phyloP scores from a whole-genome alignment of 768 basidiomycete species.

The Lyophyllum decastes region DNA sequence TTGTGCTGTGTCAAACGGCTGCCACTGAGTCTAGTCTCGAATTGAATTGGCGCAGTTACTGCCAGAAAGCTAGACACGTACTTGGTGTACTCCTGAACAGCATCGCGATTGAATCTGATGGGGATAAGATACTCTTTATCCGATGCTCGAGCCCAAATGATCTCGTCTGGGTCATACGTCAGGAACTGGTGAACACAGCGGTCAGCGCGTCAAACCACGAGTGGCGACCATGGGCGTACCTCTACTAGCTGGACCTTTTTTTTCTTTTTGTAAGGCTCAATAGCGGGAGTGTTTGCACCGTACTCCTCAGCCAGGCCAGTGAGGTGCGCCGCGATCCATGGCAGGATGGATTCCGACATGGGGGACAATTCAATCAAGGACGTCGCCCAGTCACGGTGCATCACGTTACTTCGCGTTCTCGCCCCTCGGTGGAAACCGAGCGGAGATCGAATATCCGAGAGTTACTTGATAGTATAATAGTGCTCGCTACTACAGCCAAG shows the following conservation, averaged over 20 bases:
- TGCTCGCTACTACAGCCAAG: too few relatives aligned
- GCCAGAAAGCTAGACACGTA: conserved; percentile 18
- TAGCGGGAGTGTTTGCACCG: conserved; percentile 43
- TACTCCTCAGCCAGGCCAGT: conserved; percentile 48
- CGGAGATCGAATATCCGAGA: too few relatives aligned
- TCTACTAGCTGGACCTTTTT: conserved; percentile 63
- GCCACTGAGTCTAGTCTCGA: conserved; percentile 16
- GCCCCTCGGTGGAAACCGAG: neutral
- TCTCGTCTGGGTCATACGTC: conserved; percentile 47
- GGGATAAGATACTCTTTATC: conserved; percentile 55
- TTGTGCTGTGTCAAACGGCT: conserved; percentile 45
- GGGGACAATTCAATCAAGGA: too few relatives aligned
- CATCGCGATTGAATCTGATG: conserved; percentile 55
- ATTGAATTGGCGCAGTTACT: neutral
- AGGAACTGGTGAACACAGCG: conserved; percentile 46
- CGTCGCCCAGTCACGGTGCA: too few relatives aligned
- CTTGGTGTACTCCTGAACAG: conserved; percentile 44
- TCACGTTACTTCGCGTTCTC: conserved; percentile 15
- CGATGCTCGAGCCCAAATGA: conserved; percentile 64
- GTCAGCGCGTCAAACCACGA: conserved; percentile 1
- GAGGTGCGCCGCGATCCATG: conserved; percentile 64
- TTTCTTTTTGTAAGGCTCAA: conserved; percentile 34
- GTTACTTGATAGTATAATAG: too few relatives aligned
- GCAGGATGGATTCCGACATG: conserved; percentile 39
- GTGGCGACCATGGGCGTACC: conserved; percentile 30